A percentile compares a stretch with the other conserved stretches of the same genome.
phyloP scores from a whole-genome alignment of 169 alveolate genomes.

The Eimeria acervulina region DNA sequence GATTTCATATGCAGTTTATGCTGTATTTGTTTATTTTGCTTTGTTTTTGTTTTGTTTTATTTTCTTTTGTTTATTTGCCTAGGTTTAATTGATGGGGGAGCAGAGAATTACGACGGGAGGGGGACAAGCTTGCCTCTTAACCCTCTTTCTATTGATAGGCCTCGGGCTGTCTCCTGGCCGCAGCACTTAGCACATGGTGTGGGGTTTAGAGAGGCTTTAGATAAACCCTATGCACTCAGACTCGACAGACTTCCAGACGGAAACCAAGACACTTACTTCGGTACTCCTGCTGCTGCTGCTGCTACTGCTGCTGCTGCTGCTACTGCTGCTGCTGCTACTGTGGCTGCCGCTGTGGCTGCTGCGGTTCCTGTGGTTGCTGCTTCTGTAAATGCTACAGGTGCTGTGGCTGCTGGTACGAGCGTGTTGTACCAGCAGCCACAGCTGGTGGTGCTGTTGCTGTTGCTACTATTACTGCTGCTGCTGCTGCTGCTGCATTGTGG shows the following conservation, averaged over 20 bases:
- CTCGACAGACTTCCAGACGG: constrained; percentile 59
- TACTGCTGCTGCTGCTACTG: neutral
- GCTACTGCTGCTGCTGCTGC: constrained; percentile 33
- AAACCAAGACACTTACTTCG: constrained; percentile 70
- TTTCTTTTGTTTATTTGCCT: neutral
- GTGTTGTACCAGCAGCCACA: neutral
- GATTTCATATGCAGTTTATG: neutral
- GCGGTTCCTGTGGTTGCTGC: neutral
- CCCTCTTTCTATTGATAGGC: constrained; percentile 76
- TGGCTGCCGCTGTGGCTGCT: neutral
- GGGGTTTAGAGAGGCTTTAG: constrained; percentile 76
- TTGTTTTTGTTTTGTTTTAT: neutral
- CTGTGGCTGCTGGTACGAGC: neutral
- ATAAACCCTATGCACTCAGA: constrained; percentile 77
- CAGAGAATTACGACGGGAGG: constrained; percentile 79
- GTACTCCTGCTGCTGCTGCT: constrained; percentile 13
- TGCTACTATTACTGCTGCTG: neutral
- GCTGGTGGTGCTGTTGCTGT: constrained; percentile 7
- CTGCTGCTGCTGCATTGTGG: neutral
- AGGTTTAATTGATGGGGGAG: constrained; percentile 81
- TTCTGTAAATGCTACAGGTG: too few species aligned
- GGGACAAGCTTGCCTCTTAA: constrained; percentile 81
- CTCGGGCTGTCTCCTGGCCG: constrained; percentile 76
- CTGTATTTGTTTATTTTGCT: neutral
- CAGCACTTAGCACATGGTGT: constrained; percentile 73